Conservation (phyloP, 1,284 basidiomycete species). For the Puccinia polysora region DNA sequence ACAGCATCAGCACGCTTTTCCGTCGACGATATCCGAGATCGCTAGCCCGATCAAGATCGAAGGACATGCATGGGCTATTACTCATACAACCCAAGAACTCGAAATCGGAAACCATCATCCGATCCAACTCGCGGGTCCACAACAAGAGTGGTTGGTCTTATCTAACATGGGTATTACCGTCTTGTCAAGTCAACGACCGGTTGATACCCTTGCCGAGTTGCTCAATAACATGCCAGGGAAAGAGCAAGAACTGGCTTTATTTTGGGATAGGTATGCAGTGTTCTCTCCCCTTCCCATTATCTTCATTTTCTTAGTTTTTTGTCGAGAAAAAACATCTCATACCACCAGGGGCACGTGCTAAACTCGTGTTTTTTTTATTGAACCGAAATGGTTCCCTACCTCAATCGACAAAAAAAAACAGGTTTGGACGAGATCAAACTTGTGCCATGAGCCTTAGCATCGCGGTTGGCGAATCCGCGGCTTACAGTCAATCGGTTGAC, state of each 20-base stretch:
- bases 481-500: constrained; percentile 1
- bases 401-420: too few relatives aligned
- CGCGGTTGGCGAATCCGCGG: constrained; percentile 55
- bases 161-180: constrained; percentile 79
- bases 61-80: constrained; percentile 75
- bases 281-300: neutral
- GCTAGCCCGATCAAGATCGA: constrained; percentile 70
- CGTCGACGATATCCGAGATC: constrained; percentile 64
- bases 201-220: constrained; percentile 67
- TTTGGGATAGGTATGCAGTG: constrained; percentile 49
- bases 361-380: too few relatives aligned
- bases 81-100: constrained; percentile 52
- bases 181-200: constrained; percentile 72
- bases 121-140: constrained; percentile 58
- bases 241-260: constrained; percentile 50
- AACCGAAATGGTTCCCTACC: too few relatives aligned
- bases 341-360: too few relatives aligned
- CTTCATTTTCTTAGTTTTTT: neutral
- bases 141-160: constrained; percentile 72
- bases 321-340: neutral
- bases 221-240: constrained; percentile 51
- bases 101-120: constrained; percentile 55
- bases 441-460: constrained; percentile 82
- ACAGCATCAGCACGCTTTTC: constrained; percentile 45
- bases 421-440: constrained; percentile 79